Evolutionary conservation across 805 yeast genomes (phyloP), one percentile per base, ranked within the genome.

Genomic region (Starmerella etchellsii): DNA sequence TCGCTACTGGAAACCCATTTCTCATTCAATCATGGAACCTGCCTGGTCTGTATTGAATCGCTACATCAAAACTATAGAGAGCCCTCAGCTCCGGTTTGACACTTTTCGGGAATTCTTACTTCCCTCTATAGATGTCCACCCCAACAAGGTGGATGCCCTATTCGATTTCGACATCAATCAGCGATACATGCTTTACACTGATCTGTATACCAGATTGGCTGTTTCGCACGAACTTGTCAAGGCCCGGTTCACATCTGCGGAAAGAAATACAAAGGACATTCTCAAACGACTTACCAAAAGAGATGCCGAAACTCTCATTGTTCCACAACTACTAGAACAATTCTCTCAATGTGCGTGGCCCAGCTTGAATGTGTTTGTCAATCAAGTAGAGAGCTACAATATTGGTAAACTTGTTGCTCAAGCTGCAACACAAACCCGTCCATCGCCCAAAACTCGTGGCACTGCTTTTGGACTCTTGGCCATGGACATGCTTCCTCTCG

Each of bases 321-420:
- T 47, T 13, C 51, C 51, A 2, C 42, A 43, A 20, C 41, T 47
- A 5, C 37, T 46, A 8, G 47, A 26, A 3, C 30, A 36, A 4
- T 39, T 47, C 20, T 40, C 40, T 3, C 29, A 28, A 15, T 47
- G 51, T 30, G 47, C 53, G 10, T 28, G 49, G 37, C 48, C 53
- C 2, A 37, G 49, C 15, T 28, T 48, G 20, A 30, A 30, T 3
- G 52, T 43, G 2, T 41, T 49, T 18, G 38, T 49, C 13, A 41
- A 40, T 30, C 53, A 49, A 34, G 50, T 48, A 6, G 53, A 49
- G 20, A 49, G 43, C 38, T 49, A 49, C 24, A 50, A 48, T 27
- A 49, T 47, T 19, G 51, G 51, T 37, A 35, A 30, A 14, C 34
- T 47, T 2, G 49, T 47, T 5, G 51, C 51, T 9, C 34, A 32